Evolutionary conservation across 106 monocot species (phyloP), one percentile per base, ranked within the genome.

Genomic region (Acanthochlamys bracteata): DNA sequence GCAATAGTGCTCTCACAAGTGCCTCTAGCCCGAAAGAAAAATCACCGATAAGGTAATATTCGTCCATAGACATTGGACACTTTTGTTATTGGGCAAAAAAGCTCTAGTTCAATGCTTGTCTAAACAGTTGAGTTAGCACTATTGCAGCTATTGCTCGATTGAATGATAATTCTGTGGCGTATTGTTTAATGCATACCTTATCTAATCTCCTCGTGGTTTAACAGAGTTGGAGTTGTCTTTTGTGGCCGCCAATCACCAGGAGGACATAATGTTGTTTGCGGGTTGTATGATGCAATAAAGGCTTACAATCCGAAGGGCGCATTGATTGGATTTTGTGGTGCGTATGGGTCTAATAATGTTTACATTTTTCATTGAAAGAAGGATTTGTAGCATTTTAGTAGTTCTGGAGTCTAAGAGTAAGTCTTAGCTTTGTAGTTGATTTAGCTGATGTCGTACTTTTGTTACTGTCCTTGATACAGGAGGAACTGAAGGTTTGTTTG

Each of bases 401-500:
- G 43, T 8, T 43, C 43, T 43, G 13, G 10, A 43, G 13, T n/a
- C n/a, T n/a, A 43, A 43, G 13, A 7, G 13, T 43, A 43, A 7
- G 7, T 13, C 43, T 43, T 13, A 43, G 13, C 13, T 8, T 8
- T 43, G 13, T 43, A 13, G 43, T 43, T 43, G n/a, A 6, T 16
- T 54, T 17, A 20, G 7, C 41, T 63, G 15, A 63, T 20, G n/a
- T 21, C 2, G 9, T 63, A 20, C 8, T 19, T 6, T 63, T 22
- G 41, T 10, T 39, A 17, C 7, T 51, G 16, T 27, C 26, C 16
- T 14, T 53, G 14, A 7, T 66, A 77, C 69, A 82, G 82, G 82
- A 61, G 82, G 82, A 26, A 82, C 82, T 49, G 77, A 82, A 74
- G 82, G 82, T 13, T 77, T 82, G 60, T 82, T 77, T 74, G 54